Percentiles rank a stretch among this genome's conserved stretches.
These are phyloP conservation scores for Coriolopsis trogii DNA, from an alignment of 1,284 basidiomycete species.

Conservation along the genomic window DNA sequence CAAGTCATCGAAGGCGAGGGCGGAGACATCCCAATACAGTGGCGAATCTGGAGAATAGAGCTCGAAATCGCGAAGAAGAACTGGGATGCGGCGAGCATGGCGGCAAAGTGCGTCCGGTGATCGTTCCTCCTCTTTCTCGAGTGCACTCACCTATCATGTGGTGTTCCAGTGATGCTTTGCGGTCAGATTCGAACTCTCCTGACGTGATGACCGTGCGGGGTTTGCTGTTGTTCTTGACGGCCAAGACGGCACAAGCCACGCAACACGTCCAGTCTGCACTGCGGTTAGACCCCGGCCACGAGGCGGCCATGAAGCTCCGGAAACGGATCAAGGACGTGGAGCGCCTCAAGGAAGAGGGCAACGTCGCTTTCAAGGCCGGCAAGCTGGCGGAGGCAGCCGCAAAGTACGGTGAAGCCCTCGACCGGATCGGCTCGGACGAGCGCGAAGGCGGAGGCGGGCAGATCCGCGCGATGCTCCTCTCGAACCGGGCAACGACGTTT, in stretches of 20 bases:
- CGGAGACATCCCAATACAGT: constrained; percentile 72
- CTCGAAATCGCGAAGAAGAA: constrained; percentile 71
- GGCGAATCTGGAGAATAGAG: constrained; percentile 81
- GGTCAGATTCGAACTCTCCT: constrained; percentile 72
- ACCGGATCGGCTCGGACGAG: constrained; percentile 63
- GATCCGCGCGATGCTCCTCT: constrained; percentile 78
- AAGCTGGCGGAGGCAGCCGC: constrained; percentile 65
- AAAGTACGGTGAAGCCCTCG: constrained; percentile 72
- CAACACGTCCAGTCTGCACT: constrained; percentile 78
- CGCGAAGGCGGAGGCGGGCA: constrained; percentile 77
- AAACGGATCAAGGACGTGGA: constrained; percentile 82
- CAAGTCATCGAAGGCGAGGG: constrained; percentile 75
- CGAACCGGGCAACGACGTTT: constrained; percentile 84
- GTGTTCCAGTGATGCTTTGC: constrained; percentile 69
- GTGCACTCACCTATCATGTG: not conserved
- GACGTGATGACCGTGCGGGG: constrained; percentile 85
- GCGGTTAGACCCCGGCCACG: constrained; percentile 79
- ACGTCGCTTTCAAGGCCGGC: constrained; percentile 72
- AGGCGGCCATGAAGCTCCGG: constrained; percentile 69
- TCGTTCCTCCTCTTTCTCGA: not conserved
- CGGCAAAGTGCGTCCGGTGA: constrained; percentile 58
- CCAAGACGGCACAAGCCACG: constrained; percentile 72
- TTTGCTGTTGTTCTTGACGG: constrained; percentile 75
- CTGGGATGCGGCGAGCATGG: constrained; percentile 69
- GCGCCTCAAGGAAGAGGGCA: constrained; percentile 84